Conservation (phyloP, 352 stramenopile genomes). For the Albugo candida region DNA sequence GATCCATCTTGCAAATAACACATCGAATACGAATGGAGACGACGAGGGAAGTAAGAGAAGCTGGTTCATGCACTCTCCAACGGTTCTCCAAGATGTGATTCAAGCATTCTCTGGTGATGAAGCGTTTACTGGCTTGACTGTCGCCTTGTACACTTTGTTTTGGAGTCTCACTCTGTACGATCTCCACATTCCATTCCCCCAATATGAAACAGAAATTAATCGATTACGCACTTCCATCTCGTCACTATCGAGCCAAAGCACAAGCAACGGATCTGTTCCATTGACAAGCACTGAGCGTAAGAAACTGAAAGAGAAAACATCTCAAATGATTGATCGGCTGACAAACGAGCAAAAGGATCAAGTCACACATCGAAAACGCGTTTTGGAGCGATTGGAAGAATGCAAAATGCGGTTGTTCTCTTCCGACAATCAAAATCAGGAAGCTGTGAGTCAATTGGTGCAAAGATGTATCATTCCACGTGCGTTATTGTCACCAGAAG, state of each 20-base stretch:
- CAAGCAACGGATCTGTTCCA: constrained; percentile 2
- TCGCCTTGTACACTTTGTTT: constrained; percentile 66
- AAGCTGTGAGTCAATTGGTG: constrained; percentile 41
- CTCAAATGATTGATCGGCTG: constrained; percentile 60
- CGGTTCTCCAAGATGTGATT: constrained; percentile 37
- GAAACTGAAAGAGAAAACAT: constrained; percentile 61
- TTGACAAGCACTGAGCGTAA: constrained; percentile 45
- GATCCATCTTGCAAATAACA: constrained; percentile 22
- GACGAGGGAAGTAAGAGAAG: constrained; percentile 7
- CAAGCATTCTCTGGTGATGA: constrained; percentile 14
- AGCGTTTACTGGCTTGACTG: constrained; percentile 46
- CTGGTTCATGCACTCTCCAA: constrained; percentile 48
- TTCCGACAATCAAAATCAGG: constrained; percentile 12
- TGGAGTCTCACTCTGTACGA: constrained; percentile 77
- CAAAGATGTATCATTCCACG: constrained; percentile 66
- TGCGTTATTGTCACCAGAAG: constrained; percentile 56
- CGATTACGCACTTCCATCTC: constrained; percentile 39
- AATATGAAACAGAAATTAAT: constrained; percentile 72
- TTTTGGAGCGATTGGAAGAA: constrained; percentile 53
- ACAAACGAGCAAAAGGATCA: constrained; percentile 76
- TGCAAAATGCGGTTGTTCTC: constrained; percentile 52
- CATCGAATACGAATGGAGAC: constrained; percentile 4
- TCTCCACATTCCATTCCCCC: constrained; percentile 64
- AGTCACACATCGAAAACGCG: constrained; percentile 63
- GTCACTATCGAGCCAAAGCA: constrained; percentile 10